A percentile compares a stretch with the other conserved stretches of the same genome.
Evolutionary conservation across 495 filamentous ascomycete genomes (phyloP).

Genomic region (Aspergillus leporis): DNA sequence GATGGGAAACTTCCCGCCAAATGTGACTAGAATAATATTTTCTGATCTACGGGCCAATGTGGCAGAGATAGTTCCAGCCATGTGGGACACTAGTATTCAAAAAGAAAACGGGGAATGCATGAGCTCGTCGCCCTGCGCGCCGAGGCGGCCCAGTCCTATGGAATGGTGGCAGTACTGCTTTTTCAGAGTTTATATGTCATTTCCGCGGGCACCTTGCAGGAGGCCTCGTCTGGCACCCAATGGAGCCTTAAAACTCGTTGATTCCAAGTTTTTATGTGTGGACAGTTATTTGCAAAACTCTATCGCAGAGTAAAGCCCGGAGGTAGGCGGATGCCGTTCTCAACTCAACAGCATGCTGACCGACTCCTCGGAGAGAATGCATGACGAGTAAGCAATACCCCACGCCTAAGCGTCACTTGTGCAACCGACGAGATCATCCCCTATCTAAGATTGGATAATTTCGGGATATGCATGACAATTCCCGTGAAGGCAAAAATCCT

Average conservation of each 20-base stretch:
- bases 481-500: neutral
- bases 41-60: neutral
- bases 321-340: neutral
- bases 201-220: neutral
- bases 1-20: neutral
- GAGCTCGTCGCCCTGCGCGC: neutral
- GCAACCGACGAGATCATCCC: neutral
- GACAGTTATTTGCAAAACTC: neutral
- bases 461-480: neutral
- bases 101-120: conserved; percentile 3
- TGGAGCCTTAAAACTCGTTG: neutral
- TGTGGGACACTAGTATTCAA: conserved; percentile 12
- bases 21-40: neutral
- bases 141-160: neutral
- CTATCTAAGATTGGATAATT: neutral
- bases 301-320: neutral
- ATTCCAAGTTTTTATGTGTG: neutral
- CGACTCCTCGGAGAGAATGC: neutral
- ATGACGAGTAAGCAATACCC: neutral
- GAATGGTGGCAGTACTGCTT: neutral
- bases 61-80: neutral
- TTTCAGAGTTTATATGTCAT: neutral
- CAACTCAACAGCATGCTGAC: neutral
- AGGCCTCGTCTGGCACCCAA: neutral
- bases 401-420: neutral